These are phyloP conservation scores for Aspergillus aculeatinus DNA, from an alignment of 2,329 filamentous ascomycete species.

Conservation along the genomic window DNA sequence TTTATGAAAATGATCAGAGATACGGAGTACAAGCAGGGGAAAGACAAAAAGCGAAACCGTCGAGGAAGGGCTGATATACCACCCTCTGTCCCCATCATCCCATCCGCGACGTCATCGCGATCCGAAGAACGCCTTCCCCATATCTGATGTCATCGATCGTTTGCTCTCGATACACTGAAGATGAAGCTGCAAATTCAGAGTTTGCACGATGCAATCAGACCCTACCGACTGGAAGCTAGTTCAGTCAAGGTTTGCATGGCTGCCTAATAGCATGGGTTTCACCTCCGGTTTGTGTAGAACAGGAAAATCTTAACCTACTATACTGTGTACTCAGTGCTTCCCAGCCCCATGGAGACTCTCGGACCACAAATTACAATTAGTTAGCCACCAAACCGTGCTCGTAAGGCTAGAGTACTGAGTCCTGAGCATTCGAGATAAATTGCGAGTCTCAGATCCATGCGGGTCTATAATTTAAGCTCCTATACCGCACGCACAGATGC, in stretches of 20 bases:
- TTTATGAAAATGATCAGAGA: not conserved
- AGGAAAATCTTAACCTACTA: not conserved
- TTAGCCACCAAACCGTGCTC: not conserved
- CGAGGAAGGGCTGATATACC: constrained; percentile 1
- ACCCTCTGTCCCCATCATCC: not conserved
- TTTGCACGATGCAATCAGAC: constrained; percentile 7
- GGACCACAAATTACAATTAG: not conserved
- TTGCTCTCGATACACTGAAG: not conserved
- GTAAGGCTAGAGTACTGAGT: not conserved
- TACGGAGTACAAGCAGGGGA: not conserved
- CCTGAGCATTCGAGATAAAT: not conserved
- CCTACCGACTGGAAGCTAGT: not conserved
- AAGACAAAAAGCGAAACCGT: not conserved
- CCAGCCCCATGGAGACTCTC: not conserved
- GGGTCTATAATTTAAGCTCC: constrained; percentile 6
- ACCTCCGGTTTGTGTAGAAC: not conserved
- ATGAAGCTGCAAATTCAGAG: not conserved
- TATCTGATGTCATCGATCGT: constrained; percentile 23
- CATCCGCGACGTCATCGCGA: constrained; percentile 21
- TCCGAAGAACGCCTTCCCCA: not conserved
- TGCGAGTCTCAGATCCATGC: not conserved
- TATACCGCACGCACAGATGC: constrained; percentile 4
- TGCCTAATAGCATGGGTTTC: not conserved
- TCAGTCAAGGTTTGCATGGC: not conserved
- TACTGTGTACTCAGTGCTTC: not conserved